Evolutionary conservation across 495 filamentous ascomycete genomes (phyloP).

Genomic region (Penicillium crystallinum): DNA sequence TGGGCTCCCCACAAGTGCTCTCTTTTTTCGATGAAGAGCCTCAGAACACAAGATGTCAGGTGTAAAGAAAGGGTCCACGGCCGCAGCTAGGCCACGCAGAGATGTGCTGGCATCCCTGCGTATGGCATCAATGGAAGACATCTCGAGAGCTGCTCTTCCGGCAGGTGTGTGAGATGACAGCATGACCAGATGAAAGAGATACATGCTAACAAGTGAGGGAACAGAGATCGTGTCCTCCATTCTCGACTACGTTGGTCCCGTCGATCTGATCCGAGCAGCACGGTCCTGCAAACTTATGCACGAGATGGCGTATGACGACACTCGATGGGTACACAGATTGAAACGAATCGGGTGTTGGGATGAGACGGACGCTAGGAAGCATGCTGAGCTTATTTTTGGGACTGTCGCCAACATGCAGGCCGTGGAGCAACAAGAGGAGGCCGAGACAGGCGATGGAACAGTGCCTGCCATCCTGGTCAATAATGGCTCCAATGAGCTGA

Average conservation of each 20-base stretch:
- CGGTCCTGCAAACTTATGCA: slow-evolving; percentile 80
- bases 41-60: slow-evolving; percentile 49
- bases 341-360: slow-evolving; percentile 89
- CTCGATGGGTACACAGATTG: slow-evolving; percentile 83
- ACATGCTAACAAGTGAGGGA: slow-evolving; percentile 9
- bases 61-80: slow-evolving; percentile 55
- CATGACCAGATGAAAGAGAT: background rate
- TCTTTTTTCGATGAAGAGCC: slow-evolving; percentile 30
- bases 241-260: slow-evolving; percentile 79
- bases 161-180: slow-evolving; percentile 52
- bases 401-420: slow-evolving; percentile 58
- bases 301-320: slow-evolving; percentile 99
- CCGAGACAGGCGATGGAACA: slow-evolving; percentile 17
- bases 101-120: slow-evolving; percentile 70
- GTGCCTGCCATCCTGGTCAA: slow-evolving; percentile 9
- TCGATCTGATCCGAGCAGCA: slow-evolving; percentile 82
- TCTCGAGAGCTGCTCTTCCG: slow-evolving; percentile 69
- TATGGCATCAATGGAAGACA: slow-evolving; percentile 67
- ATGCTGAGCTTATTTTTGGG: slow-evolving; percentile 68
- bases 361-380: slow-evolving; percentile 74
- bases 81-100: slow-evolving; percentile 44
- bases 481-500: slow-evolving; percentile 17
- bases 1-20: slow-evolving; percentile 5
- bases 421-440: slow-evolving; percentile 46
- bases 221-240: slow-evolving; percentile 84